Conservation (phyloP, 495 filamentous ascomycete species). For the Aspergillus wentii region DNA sequence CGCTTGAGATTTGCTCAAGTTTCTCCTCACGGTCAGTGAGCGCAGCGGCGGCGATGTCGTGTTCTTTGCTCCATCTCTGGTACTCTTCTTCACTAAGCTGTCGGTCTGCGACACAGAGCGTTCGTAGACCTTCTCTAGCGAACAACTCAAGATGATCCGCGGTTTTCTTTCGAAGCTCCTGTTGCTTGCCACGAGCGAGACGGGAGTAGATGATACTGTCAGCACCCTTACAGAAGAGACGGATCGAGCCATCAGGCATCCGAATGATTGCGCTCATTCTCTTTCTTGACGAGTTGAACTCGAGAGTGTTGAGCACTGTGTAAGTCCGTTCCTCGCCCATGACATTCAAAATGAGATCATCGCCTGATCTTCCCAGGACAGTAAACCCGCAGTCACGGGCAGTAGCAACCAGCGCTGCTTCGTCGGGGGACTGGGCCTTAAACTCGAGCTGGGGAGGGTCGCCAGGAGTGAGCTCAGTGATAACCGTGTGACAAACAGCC, state of each 20-base stretch:
- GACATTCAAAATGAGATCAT: constrained; percentile 79
- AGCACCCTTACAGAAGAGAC: constrained; percentile 95
- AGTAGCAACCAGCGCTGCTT: constrained; percentile 90
- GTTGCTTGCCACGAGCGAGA: constrained; percentile 77
- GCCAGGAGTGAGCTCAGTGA: constrained; percentile 83
- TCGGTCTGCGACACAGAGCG: constrained; percentile 88
- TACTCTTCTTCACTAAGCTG: constrained; percentile 85
- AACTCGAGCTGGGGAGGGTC: constrained; percentile 88
- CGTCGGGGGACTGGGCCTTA: constrained; percentile 96
- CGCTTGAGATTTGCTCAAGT: constrained; percentile 82
- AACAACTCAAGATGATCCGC: constrained; percentile 96
- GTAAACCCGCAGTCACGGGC: constrained; percentile 95
- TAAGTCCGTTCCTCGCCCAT: constrained; percentile 82
- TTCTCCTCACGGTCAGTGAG: constrained; percentile 90
- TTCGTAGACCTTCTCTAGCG: constrained; percentile 90
- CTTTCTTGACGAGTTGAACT: constrained; percentile 96
- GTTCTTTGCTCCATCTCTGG: constrained; percentile 73
- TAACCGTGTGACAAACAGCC: constrained; percentile 93
- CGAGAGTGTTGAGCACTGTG: constrained; percentile 86
- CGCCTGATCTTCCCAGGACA: constrained; percentile 73
- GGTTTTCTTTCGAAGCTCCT: constrained; percentile 73
- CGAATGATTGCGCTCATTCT: constrained; percentile 97
- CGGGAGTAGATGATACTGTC: constrained; percentile 97
- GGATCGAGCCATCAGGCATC: constrained; percentile 90
- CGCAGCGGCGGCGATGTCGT: constrained; percentile 81